Evolutionary conservation across 2,329 filamentous ascomycete genomes (phyloP).

Genomic region (Zasmidium citrigriseum): DNA sequence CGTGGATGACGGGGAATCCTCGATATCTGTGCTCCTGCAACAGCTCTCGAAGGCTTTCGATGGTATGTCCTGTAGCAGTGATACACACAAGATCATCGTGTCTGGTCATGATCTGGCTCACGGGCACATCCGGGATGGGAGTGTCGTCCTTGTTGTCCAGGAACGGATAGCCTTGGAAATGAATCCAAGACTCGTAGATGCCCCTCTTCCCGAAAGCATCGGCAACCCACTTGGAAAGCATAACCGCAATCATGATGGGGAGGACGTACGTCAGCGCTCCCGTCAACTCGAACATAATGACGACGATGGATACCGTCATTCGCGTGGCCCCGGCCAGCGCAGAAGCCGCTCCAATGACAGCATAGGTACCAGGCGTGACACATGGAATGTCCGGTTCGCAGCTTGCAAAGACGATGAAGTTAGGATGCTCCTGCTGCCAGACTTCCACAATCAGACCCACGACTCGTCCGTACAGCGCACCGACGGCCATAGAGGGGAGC

Average conservation of each 20-base stretch:
- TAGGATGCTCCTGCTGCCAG: slow-evolving; percentile 76
- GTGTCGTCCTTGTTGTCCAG: slow-evolving; percentile 84
- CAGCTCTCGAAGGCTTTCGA: slow-evolving; percentile 70
- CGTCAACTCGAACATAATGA: slow-evolving; percentile 99
- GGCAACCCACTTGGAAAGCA: slow-evolving; percentile 97
- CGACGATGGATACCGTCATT: slow-evolving; percentile 97
- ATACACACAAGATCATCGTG: slow-evolving; percentile 89
- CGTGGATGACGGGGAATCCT: slow-evolving; percentile 87
- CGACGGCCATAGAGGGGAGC: slow-evolving; percentile 92
- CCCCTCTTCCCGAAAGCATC: slow-evolving; percentile 90
- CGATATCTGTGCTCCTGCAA: slow-evolving; percentile 76
- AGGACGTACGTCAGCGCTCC: slow-evolving; percentile 94
- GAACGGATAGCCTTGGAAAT: slow-evolving; percentile 92
- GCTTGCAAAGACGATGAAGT: slow-evolving; percentile 73
- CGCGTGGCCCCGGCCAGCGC: slow-evolving; percentile 91
- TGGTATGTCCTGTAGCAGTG: slow-evolving; percentile 78
- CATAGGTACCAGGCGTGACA: slow-evolving; percentile 92
- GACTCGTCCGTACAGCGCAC: slow-evolving; percentile 84
- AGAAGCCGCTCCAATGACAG: slow-evolving; percentile 91
- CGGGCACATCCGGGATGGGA: slow-evolving; percentile 77
- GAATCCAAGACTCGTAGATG: slow-evolving; percentile 98
- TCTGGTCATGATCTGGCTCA: slow-evolving; percentile 87
- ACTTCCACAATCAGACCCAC: slow-evolving; percentile 88
- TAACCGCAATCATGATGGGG: slow-evolving; percentile 98
- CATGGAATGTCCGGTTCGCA: slow-evolving; percentile 85